These are phyloP conservation scores for Pseudopithomyces maydicus DNA, from an alignment of 2,329 filamentous ascomycete species.

Conservation along the genomic window DNA sequence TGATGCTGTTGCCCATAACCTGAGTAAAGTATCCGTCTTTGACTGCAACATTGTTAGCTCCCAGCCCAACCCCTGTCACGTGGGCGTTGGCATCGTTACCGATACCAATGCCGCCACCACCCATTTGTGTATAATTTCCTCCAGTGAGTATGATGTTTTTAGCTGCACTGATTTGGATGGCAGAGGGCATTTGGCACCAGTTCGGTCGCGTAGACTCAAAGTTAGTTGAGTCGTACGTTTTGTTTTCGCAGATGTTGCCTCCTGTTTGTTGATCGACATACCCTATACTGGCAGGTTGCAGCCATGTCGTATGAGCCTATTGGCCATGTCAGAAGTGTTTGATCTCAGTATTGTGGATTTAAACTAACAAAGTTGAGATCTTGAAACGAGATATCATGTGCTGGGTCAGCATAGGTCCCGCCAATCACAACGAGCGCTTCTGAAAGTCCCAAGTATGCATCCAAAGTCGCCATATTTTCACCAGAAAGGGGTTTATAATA, in stretches of 20 bases:
- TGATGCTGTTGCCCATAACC: constrained; percentile 23
- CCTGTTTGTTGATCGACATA: constrained; percentile 22
- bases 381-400: constrained; percentile 17
- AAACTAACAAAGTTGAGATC: constrained; percentile 17
- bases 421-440: constrained; percentile 17
- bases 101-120: constrained; percentile 17
- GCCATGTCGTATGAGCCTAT: constrained; percentile 19
- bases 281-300: constrained; percentile 12
- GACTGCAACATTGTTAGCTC: constrained; percentile 14
- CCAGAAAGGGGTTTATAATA: constrained; percentile 20
- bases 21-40: constrained; percentile 18
- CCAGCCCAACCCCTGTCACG: constrained; percentile 14
- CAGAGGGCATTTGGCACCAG: constrained; percentile 21
- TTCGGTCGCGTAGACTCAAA: constrained; percentile 19
- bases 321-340: constrained; percentile 1
- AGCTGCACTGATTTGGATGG: constrained; percentile 20
- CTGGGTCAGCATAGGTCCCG: constrained; percentile 17
- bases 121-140: constrained; percentile 18
- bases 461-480: constrained; percentile 15
- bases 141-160: constrained; percentile 17
- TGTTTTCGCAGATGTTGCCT: constrained; percentile 19
- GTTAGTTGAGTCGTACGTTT: constrained; percentile 17
- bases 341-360: not conserved
- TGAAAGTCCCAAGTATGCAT: constrained; percentile 15
- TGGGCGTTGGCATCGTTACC: constrained; percentile 23